Base-by-base conservation (phyloP, 75 land plant species). In the Cryptomeria japonica region DNA sequence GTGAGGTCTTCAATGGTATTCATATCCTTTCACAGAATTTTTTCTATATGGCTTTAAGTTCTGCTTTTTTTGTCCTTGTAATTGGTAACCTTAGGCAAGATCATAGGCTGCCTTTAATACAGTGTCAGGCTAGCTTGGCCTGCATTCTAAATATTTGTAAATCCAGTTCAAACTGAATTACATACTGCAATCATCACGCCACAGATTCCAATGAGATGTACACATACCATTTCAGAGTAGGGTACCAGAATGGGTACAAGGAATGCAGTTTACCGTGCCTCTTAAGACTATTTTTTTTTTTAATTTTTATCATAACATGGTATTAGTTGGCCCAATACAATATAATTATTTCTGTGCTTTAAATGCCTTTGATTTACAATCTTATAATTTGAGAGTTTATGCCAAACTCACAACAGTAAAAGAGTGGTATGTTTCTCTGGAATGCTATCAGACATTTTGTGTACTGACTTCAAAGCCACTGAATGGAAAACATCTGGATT, bases 1-100 rank as follows among this genome's bases (percentile, higher is more conserved):
- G 96, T 85, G 96, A 93, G 87, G 88, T 94, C 39, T 94, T 97
- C 89, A 93, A 92, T 89, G 95, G 94, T 1, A 90, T 92, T 94
- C 96, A 96, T 97, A 97, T 97, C 99, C 99, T 96, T 84, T 70
- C n/a, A 75, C 12, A 32, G 16, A 75, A 12, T 34, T 2, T n/a
- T 75, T 72, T 72, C 37, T 14, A 64, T 64, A 64, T 28, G 70
- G 70, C 9, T 64, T 5, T 64, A 28, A 64, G 70, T 64, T 25
- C 22, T 64, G 14, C 14, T 64, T 64, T 64, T 22, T 22, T 14
- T 28, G 0, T 5, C 28, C 28, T n/a, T 64, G 28, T 4, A 64
- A 25, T 64, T 64, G 70, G 70, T 64, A 64, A 64, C 6, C n/a
- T 64, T 25, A 28, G 70, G 70, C 28, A 25, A 64, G 9, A 28